These are phyloP conservation scores for Boletus reticulatus DNA, from an alignment of 768 basidiomycete species.

Conservation along the genomic window DNA sequence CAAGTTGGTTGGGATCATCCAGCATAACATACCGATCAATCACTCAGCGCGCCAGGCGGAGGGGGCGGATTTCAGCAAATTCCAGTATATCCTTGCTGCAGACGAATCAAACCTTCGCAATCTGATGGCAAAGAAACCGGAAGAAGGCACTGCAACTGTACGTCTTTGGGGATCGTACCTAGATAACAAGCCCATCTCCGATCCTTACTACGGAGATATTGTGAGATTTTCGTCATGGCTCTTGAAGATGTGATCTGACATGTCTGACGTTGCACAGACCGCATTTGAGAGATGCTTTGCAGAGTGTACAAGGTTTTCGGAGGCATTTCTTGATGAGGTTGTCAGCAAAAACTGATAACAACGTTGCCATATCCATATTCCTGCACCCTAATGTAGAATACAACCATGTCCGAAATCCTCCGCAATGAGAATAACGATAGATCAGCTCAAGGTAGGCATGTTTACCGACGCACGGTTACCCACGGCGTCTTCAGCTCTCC, in stretches of 20 bases:
- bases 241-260: conserved; percentile 1
- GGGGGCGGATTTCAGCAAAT: conserved; percentile 65
- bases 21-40: conserved; percentile 73
- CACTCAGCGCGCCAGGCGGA: conserved; percentile 66
- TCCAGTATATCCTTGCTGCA: conserved; percentile 85
- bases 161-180: conserved; percentile 80
- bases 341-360: conserved; percentile 30
- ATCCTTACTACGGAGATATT: conserved; percentile 80
- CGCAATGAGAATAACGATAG: background rate
- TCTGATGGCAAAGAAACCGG: conserved; percentile 52
- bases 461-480: conserved; percentile 77
- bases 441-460: conserved; percentile 73
- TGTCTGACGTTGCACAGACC: conserved; percentile 35
- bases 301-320: conserved; percentile 70
- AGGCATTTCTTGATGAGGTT: conserved; percentile 77
- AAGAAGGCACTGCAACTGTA: conserved; percentile 58
- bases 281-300: conserved; percentile 79
- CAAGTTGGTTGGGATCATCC: conserved; percentile 3
- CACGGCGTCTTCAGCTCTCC: conserved; percentile 85
- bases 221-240: conserved; percentile 36
- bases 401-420: conserved; percentile 2
- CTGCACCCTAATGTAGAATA: conserved; percentile 6
- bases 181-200: conserved; percentile 67
- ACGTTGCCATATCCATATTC: background rate
- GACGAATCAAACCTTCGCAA: conserved; percentile 73